These are phyloP conservation scores for Patellaria atrata DNA, from an alignment of 495 filamentous ascomycete species.

Conservation along the genomic window DNA sequence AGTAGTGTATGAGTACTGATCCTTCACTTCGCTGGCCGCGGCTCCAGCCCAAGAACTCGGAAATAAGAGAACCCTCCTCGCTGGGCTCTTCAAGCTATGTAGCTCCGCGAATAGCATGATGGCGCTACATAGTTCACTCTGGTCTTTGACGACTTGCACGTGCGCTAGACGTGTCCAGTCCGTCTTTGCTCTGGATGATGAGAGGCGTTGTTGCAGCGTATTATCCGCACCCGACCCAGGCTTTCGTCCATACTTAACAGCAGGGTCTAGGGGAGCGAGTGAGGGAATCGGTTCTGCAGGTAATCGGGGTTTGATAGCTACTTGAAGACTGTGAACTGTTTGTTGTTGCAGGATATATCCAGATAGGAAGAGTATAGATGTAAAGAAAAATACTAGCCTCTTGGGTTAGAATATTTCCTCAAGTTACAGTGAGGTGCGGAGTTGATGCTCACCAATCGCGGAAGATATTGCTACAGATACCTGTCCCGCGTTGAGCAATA, in stretches of 20 bases:
- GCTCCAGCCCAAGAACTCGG: conserved; percentile 28
- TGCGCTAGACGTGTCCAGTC: conserved; percentile 32
- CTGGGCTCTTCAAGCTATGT: conserved; percentile 29
- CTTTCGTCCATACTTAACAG: conserved; percentile 16
- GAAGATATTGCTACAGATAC: conserved; percentile 28
- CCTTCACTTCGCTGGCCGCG: conserved; percentile 13
- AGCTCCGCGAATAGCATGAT: conserved; percentile 34
- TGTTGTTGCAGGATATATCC: conserved; percentile 59
- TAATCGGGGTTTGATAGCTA: conserved; percentile 37
- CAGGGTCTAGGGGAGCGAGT: conserved; percentile 10
- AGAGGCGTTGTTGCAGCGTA: conserved; percentile 5
- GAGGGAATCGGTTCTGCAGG: conserved; percentile 14
- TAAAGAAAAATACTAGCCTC: conserved; percentile 38
- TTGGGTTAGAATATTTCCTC: conserved; percentile 4
- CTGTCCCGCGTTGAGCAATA: conserved; percentile 30
- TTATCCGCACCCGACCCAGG: conserved; percentile 13
- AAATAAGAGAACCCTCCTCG: conserved; percentile 32
- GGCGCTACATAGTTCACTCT: conserved; percentile 31
- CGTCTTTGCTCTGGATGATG: neutral
- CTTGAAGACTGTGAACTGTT: conserved; percentile 47
- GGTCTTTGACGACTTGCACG: conserved; percentile 29
- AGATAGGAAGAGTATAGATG: conserved; percentile 50
- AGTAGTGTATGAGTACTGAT: conserved; percentile 27
- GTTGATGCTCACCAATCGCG: conserved; percentile 19
- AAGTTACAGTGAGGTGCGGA: neutral